Conservation (phyloP, 208 protist species). For the Trypanosomatidae sp. region DNA sequence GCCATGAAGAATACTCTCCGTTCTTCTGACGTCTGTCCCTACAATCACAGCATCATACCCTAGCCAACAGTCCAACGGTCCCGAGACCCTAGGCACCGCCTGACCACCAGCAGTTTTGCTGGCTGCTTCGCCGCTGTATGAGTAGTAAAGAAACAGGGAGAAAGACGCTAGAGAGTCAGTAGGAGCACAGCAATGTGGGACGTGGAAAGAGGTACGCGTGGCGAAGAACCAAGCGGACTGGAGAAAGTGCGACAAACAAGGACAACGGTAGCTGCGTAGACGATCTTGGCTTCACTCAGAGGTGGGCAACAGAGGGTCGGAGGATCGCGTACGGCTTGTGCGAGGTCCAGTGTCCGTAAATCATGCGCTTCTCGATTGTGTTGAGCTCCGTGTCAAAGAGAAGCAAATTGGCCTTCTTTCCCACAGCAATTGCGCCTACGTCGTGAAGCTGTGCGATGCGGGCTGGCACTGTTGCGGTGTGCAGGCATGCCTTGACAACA, state of each 20-base stretch:
- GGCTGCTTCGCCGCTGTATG: neutral
- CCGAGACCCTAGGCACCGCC: neutral
- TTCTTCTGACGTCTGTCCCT: neutral
- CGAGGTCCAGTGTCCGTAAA: slow-evolving; percentile 40
- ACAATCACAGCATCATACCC: neutral
- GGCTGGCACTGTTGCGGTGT: slow-evolving; percentile 61
- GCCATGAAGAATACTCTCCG: neutral
- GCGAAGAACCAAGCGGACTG: neutral
- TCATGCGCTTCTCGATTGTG: slow-evolving; percentile 60
- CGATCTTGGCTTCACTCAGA: slow-evolving; percentile 33
- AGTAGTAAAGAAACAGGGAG: neutral
- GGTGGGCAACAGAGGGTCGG: slow-evolving; percentile 49
- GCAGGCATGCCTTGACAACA: slow-evolving; percentile 50
- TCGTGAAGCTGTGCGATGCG: slow-evolving; percentile 50
- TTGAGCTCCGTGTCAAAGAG: slow-evolving; percentile 53
- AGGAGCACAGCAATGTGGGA: neutral
- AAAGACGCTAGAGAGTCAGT: neutral
- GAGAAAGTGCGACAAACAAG: neutral
- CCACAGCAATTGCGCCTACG: slow-evolving; percentile 42
- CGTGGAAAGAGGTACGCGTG: neutral
- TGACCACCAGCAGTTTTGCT: neutral
- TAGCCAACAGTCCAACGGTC: neutral
- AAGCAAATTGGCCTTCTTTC: slow-evolving; percentile 64
- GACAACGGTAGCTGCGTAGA: neutral
- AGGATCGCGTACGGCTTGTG: slow-evolving; percentile 51